Conservation (phyloP, 2,329 filamentous ascomycete genomes). For the Fusarium agapanthi region DNA sequence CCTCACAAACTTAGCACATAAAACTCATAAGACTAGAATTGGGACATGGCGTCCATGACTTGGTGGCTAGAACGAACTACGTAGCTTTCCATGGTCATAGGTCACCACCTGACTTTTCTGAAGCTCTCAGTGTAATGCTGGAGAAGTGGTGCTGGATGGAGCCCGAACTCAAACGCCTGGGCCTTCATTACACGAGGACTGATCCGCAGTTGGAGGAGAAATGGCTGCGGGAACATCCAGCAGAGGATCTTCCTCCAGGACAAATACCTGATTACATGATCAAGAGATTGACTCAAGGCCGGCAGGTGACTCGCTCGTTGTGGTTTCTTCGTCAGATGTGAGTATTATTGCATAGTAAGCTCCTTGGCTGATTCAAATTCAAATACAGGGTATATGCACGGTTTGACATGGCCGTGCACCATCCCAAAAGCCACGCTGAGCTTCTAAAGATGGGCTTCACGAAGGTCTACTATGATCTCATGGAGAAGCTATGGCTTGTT, state of each 20-base stretch:
- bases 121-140: background rate
- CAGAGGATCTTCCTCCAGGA: background rate
- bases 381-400: background rate
- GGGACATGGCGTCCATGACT: background rate
- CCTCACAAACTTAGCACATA: fast-evolving
- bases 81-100: background rate
- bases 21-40: background rate
- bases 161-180: fast-evolving
- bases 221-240: background rate
- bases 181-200: background rate
- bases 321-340: background rate
- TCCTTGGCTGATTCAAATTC: background rate
- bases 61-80: background rate
- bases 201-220: background rate
- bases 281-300: fast-evolving
- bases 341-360: background rate
- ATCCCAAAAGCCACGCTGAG: background rate
- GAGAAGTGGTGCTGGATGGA: background rate
- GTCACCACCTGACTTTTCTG: background rate
- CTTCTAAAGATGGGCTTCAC: background rate
- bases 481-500: background rate
- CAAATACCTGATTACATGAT: background rate
- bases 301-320: background rate
- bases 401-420: background rate
- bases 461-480: background rate